Conservation (phyloP, 805 yeast species). For the Yarrowia yakushimensis region DNA sequence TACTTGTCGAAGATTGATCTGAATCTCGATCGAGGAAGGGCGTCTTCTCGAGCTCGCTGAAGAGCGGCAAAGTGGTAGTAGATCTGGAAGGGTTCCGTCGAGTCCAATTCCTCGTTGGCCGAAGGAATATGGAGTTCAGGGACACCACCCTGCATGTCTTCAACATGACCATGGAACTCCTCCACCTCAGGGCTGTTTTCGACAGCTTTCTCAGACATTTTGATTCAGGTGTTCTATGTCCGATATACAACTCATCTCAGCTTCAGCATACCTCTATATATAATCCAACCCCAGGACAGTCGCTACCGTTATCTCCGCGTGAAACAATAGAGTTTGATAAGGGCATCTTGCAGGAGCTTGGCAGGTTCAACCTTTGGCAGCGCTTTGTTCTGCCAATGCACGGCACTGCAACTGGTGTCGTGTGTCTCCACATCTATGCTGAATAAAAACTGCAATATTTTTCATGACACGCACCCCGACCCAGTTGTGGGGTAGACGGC, state of each 20-base stretch:
- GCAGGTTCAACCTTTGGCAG: slow-evolving; percentile 5
- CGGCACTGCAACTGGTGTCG: background rate
- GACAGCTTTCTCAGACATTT: background rate
- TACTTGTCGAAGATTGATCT: background rate
- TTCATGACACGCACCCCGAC: too few relatives aligned
- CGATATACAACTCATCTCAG: background rate
- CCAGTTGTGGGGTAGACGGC: background rate
- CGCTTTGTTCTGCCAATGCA: background rate
- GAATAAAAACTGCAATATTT: too few relatives aligned
- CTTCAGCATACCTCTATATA: background rate
- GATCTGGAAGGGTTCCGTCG: background rate
- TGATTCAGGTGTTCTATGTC: background rate
- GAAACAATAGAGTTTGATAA: background rate
- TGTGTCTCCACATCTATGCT: too few relatives aligned
- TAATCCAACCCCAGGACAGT: background rate
- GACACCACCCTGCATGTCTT: background rate
- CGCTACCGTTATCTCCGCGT: background rate
- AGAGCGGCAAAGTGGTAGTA: background rate
- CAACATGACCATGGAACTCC: background rate
- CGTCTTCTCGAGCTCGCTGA: slow-evolving; percentile 18
- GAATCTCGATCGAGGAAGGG: background rate
- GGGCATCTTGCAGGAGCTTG: background rate
- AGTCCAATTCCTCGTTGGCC: background rate
- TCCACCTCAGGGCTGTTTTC: background rate
- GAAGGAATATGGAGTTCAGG: background rate